These are phyloP conservation scores for Lachnellula suecica DNA, from an alignment of 2,329 filamentous ascomycete species.

Conservation along the genomic window DNA sequence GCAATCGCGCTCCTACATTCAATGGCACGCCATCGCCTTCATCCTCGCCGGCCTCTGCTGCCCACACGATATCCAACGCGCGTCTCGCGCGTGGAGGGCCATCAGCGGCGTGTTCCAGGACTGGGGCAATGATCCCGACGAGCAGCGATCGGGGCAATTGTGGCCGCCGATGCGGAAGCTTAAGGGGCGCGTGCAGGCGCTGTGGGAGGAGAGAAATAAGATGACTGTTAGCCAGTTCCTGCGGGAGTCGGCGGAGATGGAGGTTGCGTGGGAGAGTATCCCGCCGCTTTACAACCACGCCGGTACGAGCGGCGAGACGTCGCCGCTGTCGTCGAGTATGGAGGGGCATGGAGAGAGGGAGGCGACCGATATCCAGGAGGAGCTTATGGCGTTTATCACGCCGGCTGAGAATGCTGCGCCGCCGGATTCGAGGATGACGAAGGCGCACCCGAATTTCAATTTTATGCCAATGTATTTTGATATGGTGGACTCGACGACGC, in stretches of 20 bases:
- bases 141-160: neutral
- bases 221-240: neutral
- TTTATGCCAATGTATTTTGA: neutral
- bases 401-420: neutral
- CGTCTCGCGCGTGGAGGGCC: neutral
- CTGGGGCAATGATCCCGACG: neutral
- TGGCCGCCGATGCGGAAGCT: neutral
- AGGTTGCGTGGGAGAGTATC: neutral
- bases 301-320: neutral
- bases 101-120: neutral
- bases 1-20: neutral
- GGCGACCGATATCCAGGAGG: too few species aligned
- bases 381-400: too few species aligned
- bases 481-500: neutral
- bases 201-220: neutral
- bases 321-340: neutral
- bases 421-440: neutral
- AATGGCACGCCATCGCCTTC: constrained; percentile 7
- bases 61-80: neutral
- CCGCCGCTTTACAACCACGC: neutral
- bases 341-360: too few species aligned
- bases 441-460: neutral
- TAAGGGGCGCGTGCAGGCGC: neutral
- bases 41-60: constrained; percentile 1
- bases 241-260: neutral